These are phyloP conservation scores for Aspergillus kassunensis DNA, from an alignment of 495 filamentous ascomycete species.

Conservation along the genomic window DNA sequence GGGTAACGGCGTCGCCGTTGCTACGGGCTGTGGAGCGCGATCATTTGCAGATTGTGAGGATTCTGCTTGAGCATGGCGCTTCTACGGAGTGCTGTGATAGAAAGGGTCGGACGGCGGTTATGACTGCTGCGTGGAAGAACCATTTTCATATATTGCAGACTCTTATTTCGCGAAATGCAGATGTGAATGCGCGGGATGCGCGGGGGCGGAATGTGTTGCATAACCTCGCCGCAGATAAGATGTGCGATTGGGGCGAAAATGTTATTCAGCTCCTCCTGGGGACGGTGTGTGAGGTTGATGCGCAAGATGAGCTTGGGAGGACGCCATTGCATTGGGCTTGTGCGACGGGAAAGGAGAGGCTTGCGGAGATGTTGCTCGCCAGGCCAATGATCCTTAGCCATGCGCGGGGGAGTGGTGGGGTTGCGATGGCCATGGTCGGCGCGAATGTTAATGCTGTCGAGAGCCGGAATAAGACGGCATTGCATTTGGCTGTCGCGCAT, in stretches of 20 bases:
- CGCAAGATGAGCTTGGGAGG: conserved; percentile 46
- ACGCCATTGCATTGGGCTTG: conserved; percentile 63
- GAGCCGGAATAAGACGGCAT: conserved; percentile 53
- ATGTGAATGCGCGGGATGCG: conserved; percentile 43
- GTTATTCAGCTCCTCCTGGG: conserved; percentile 43
- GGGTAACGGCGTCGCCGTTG: conserved; percentile 41
- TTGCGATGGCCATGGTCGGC: conserved; percentile 9
- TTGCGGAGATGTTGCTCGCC: conserved; percentile 53
- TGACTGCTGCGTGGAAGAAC: conserved; percentile 57
- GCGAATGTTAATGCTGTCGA: conserved; percentile 52
- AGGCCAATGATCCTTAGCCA: conserved; percentile 22
- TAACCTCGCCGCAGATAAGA: conserved; percentile 54
- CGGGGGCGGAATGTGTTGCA: conserved; percentile 44
- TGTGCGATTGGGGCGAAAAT: conserved; percentile 49
- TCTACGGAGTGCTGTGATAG: conserved; percentile 40
- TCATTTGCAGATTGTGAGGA: conserved; percentile 40
- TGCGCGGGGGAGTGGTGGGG: background rate
- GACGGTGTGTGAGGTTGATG: conserved; percentile 43
- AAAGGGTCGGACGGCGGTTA: conserved; percentile 51
- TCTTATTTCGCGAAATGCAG: conserved; percentile 46
- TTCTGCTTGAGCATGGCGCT: conserved; percentile 44
- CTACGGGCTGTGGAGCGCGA: conserved; percentile 50
- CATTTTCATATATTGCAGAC: conserved; percentile 47
- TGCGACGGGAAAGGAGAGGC: conserved; percentile 52
- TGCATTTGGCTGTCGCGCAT: conserved; percentile 58